A percentile compares a stretch with the other conserved stretches of the same genome.
Conservation (phyloP, 2,329 filamentous ascomycete genomes). For the Verticillium dahliae region DNA sequence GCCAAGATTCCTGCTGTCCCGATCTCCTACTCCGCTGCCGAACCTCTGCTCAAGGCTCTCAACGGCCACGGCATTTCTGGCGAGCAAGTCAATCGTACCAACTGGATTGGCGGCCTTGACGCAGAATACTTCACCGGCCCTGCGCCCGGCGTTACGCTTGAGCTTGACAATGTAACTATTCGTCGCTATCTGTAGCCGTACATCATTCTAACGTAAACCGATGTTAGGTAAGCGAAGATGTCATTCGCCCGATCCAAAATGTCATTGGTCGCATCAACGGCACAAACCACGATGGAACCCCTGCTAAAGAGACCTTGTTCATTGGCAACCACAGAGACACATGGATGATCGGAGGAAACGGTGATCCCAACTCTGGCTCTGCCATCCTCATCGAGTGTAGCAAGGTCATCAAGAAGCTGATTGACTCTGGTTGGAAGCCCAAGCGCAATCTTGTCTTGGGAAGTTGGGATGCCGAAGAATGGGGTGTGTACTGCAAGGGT, state of each 20-base stretch:
- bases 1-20: slow-evolving; percentile 76
- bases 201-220: not conserved
- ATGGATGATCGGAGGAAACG: slow-evolving; percentile 81
- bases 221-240: slow-evolving; percentile 39
- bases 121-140: slow-evolving; percentile 36
- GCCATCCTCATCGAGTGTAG: slow-evolving; percentile 72
- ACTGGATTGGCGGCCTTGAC: slow-evolving; percentile 49
- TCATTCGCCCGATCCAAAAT: slow-evolving; percentile 67
- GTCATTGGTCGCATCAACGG: slow-evolving; percentile 78
- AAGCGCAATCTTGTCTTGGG: slow-evolving; percentile 50
- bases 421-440: slow-evolving; percentile 73
- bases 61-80: slow-evolving; percentile 69
- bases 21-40: slow-evolving; percentile 69
- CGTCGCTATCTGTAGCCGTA: slow-evolving; percentile 22
- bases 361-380: slow-evolving; percentile 75
- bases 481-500: not conserved
- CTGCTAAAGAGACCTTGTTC: slow-evolving; percentile 57
- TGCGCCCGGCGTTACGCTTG: slow-evolving; percentile 52
- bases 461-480: slow-evolving; percentile 29
- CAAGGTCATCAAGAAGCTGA: slow-evolving; percentile 62
- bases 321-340: slow-evolving; percentile 79
- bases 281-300: slow-evolving; percentile 49
- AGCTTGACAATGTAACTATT: slow-evolving; percentile 55
- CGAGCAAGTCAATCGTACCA: slow-evolving; percentile 53
- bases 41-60: slow-evolving; percentile 70